Base-by-base conservation (phyloP, 2,329 filamentous ascomycete species). In the Colletotrichum spaethianum region DNA sequence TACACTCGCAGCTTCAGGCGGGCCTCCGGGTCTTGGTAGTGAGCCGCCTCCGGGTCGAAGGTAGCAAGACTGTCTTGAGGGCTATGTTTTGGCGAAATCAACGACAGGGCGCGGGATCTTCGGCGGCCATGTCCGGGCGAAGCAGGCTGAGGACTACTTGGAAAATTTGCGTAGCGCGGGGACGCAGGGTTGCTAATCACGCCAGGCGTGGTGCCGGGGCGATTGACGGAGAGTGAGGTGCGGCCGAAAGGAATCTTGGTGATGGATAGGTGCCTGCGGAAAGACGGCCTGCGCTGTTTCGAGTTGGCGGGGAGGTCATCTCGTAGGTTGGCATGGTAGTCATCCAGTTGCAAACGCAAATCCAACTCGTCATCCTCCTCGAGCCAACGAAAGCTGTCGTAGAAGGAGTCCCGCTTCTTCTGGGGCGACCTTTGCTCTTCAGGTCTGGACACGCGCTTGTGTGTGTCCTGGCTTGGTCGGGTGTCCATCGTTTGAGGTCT, bases 11-110 rank as follows among this genome's bases (percentile, higher is more conserved):
- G 86, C 82, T 97, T 98, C 76, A 94, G 87, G 42, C 96, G 90
- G 48, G 95, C 94, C 79, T 97, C 94, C 0, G 95, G 94, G 76
- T 98, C 95, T 79, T 94, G 94, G 78, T 98, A 98, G 82, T 98
- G 93, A 46, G 93, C 90, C 4, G 94, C 93, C 42, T 89, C 87
- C 5, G 92, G 88, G 76, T 97, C 94, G 70, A 93, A 89, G 26
- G 86, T 87, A 1, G 86, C 82, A 16, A 85, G 78, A 0, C 85
- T 86, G 1, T 84, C 83, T 36, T 85, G 81, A 1, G 80, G 76
- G n/a, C 76, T 71, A 68, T 88, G 86, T 76, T 81, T 86, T 42
- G 87, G 83, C 3, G 84, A 83, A 50, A 90, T 89, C 69, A 88
- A 83, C 46, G 85, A 90, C 65, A 90, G 83, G 40, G 87, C 86